These are phyloP conservation scores for Exophiala aquamarina DNA, from an alignment of 2,329 filamentous ascomycete species.

Conservation along the genomic window DNA sequence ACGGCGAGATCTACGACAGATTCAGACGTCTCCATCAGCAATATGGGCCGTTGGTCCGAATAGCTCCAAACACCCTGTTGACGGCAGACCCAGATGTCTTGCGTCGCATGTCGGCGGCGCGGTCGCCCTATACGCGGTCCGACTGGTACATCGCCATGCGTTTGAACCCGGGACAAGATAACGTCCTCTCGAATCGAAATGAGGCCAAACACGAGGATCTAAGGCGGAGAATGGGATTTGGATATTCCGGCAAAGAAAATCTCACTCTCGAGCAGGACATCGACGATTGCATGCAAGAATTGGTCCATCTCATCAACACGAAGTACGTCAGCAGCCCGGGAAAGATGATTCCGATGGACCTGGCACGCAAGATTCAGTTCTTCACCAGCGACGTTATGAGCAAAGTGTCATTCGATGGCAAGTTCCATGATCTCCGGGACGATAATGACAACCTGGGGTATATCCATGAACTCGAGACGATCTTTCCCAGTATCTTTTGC, in stretches of 20 bases:
- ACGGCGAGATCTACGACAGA: constrained; percentile 10
- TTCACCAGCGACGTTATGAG: constrained; percentile 21
- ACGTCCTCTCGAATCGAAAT: constrained; percentile 17
- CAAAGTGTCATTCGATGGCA: constrained; percentile 14
- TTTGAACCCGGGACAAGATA: constrained; percentile 17
- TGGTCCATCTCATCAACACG: constrained; percentile 5
- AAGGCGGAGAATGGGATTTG: constrained; percentile 15
- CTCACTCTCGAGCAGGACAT: constrained; percentile 11
- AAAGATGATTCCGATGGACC: constrained; percentile 7
- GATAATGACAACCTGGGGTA: constrained; percentile 20
- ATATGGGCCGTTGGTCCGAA: constrained; percentile 19
- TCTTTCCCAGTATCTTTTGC: constrained; percentile 19
- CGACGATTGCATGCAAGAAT: constrained; percentile 8
- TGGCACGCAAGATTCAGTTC: constrained; percentile 20
- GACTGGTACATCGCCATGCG: constrained; percentile 21
- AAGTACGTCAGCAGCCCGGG: constrained; percentile 3
- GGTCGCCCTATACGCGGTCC: constrained; percentile 19
- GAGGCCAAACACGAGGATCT: constrained; percentile 19
- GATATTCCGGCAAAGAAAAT: constrained; percentile 8
- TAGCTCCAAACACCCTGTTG: constrained; percentile 15
- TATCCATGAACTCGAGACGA: constrained; percentile 19
- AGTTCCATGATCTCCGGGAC: constrained; percentile 16
- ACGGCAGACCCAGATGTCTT: constrained; percentile 16
- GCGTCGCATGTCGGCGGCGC: constrained; percentile 16
- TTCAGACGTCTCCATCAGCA: constrained; percentile 5